Base-by-base conservation (phyloP, 768 basidiomycete species). In the Lactifluus echinatus region DNA sequence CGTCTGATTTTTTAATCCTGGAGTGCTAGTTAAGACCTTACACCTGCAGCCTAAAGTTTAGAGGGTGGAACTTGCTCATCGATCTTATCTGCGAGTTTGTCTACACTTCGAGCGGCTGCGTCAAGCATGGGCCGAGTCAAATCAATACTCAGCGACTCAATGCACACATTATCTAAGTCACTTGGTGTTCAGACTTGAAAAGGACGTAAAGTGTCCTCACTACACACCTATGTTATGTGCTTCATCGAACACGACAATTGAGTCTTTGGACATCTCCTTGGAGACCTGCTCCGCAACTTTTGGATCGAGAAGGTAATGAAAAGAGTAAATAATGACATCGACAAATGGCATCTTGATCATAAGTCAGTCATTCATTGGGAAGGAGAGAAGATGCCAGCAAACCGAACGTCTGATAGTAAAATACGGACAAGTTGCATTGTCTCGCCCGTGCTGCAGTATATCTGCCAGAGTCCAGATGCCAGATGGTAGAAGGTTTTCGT, bases 251-350 rank as follows among this genome's bases (percentile, higher is more conserved):
- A 99, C 96, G 37, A 99, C 93, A 52, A 99, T 99, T 29, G 93
- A 87, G 69, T 99, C 96, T 66, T 97, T 98, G 8, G 89, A 90
- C 73, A 99, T 78, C 70, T 99, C 96, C 67, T 92, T 94, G 2
- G 96, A 98, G 14, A 99, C 96, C 73, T 98, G 94, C 65, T 98
- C 96, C 0, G 96, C 96, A 40, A 99, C 94, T 72, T 99, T 99
- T 2, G 96, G 96, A 73, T 99, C 96, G 29, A 99, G 81, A 29
- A 99, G 77, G 69, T 99, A 99, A 70, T 99, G 96, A 72, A 98
- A 99, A 19, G 96, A 99, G 69, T 97, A 99, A 71, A 99, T 98
- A 71, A 99, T 84, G 64, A 98, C 79, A 68, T 96, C 91, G 36
- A 89, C 90, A 70, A 94, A 95, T 0, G 92, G 87, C 82, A 99